Base-by-base conservation (phyloP, 208 protist species). In the Leishmania amazonensis region DNA sequence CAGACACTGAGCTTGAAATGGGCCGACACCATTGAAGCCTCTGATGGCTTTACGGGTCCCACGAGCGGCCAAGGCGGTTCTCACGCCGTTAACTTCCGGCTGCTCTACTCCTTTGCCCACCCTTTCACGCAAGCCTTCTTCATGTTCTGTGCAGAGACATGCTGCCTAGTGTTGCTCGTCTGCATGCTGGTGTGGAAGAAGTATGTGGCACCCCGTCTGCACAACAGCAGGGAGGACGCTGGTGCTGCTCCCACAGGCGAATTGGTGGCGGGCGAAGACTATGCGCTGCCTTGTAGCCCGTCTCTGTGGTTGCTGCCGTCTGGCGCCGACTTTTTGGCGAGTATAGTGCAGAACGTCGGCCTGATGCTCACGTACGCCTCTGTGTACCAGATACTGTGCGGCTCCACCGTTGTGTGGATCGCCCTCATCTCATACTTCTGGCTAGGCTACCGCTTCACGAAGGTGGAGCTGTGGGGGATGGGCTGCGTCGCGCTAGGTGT, bases 331-430 rank as follows among this genome's bases (percentile, higher is more conserved):
- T 90, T 98, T 72, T 58, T 92, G 2, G 95, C 96, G 5, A 94
- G 88, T 51, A 90, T 94, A 21, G 80, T 98, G n/a, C 96, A 98
- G 81, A 96, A 93, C 80, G 83, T 98, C 21, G 96, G 94, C 67
- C 88, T 99, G 71, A 90, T 90, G 38, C 91, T 96, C 35, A 98
- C 98, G 28, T 86, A 92, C 80, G 95, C 94, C 15, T 98, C 92
- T n/a, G 89, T 97, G 11, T 98, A 96, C 76, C 94, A 98, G 86
- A 98, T 99, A 94, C 86, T 99, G 73, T 90, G 97, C 78, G 98
- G 97, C 8, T 87, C 95, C 28, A 94, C 96, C 51, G 87, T 98
- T 31, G 83, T 98, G 67, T 99, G 98, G 82, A 91, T 94, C 19
- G 92, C 88, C 40, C 51, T 97, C 42, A 80, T 99, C 21, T 96